Percentiles rank a stretch among this genome's conserved stretches.
phyloP scores from a whole-genome alignment of 371 early-diverging fungal genomes.

The Chytridiales sp. region DNA sequence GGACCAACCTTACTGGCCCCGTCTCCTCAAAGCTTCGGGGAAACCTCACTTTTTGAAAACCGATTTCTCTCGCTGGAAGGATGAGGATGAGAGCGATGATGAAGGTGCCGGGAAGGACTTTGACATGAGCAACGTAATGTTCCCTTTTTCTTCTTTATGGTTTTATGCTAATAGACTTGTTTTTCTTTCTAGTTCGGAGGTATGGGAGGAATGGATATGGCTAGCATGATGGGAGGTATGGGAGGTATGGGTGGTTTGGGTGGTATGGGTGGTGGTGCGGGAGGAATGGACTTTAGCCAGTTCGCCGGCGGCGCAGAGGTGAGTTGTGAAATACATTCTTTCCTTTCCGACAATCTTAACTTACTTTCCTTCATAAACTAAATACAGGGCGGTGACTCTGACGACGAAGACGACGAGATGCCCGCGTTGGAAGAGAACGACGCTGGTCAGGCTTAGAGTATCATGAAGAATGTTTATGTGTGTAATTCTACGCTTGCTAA shows the following conservation, averaged over 20 bases:
- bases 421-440: constrained; percentile 21
- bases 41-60: constrained; percentile 82
- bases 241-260: constrained; percentile 35
- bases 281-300: constrained; percentile 31
- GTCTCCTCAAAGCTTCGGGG: constrained; percentile 66
- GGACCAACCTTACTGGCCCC: constrained; percentile 76
- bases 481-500: too few species aligned
- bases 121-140: constrained; percentile 35
- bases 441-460: too few species aligned
- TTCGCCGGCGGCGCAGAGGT: constrained; percentile 12
- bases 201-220: too few species aligned
- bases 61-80: constrained; percentile 89
- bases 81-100: constrained; percentile 92
- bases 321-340: not conserved
- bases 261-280: constrained; percentile 35
- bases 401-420: constrained; percentile 25
- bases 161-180: constrained; percentile 47
- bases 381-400: constrained; percentile 11
- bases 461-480: too few species aligned
- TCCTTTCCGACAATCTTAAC: not conserved
- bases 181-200: constrained; percentile 55
- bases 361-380: not conserved
- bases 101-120: constrained; percentile 42
- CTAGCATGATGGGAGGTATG: constrained; percentile 43
- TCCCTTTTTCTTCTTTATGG: constrained; percentile 61